Evolutionary conservation across 1,139 yeast species (phyloP).

Genomic region (Candida frijolesensis): DNA sequence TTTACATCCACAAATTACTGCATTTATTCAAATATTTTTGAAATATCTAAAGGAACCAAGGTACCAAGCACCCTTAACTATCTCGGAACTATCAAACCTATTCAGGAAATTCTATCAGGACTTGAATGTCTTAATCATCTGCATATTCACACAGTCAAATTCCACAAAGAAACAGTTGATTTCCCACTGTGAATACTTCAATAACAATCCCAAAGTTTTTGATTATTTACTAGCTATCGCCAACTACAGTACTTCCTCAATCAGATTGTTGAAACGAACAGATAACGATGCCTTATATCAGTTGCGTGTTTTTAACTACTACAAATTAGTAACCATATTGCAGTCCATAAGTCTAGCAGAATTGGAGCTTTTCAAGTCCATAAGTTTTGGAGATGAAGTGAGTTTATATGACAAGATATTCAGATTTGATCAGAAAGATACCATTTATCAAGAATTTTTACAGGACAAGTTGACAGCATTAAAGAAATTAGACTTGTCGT

Average conservation of each 20-base stretch:
- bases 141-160: constrained; percentile 42
- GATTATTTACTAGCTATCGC: constrained; percentile 51
- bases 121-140: constrained; percentile 36
- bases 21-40: constrained; percentile 26
- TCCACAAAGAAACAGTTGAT: constrained; percentile 42
- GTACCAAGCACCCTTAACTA: constrained; percentile 43
- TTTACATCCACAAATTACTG: constrained; percentile 15
- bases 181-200: constrained; percentile 30
- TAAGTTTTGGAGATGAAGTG: constrained; percentile 30
- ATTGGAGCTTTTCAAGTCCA: constrained; percentile 29
- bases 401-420: constrained; percentile 42
- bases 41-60: constrained; percentile 47
- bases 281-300: constrained; percentile 42
- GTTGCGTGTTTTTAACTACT: constrained; percentile 43
- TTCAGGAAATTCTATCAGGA: constrained; percentile 41
- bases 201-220: constrained; percentile 32
- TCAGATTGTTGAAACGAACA: constrained; percentile 39
- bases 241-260: constrained; percentile 41
- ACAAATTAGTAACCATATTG: constrained; percentile 38
- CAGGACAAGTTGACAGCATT: constrained; percentile 36
- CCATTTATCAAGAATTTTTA: constrained; percentile 38
- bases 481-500: constrained; percentile 27
- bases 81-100: constrained; percentile 35
- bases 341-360: constrained; percentile 41
- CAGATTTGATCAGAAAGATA: constrained; percentile 42